Base-by-base conservation (phyloP, 1,284 basidiomycete species). In the Ceratorhiza oryzae-sativae region DNA sequence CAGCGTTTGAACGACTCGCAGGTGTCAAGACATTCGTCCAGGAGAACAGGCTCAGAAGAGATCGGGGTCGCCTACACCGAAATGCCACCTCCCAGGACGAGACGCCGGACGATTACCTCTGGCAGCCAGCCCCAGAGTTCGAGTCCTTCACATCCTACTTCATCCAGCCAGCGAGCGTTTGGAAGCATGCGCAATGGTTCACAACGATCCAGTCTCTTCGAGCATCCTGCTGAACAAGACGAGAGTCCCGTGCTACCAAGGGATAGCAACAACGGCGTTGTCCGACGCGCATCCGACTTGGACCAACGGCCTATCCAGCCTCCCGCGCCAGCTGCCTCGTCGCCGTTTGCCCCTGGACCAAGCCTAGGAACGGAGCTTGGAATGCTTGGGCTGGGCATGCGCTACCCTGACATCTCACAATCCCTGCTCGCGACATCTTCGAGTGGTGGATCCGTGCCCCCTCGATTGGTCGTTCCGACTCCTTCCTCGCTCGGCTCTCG, bases 21-120 rank as follows among this genome's bases (percentile, higher is more conserved):
- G 18, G 39, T 53, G n/a, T 67, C 62, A 10, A 34, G 25, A 3
- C 63, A 55, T 9, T 34, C 42, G 53, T 70, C 65, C 18, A 42
- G 51, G 13, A 25, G 65, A 34, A 70, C 65, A 1, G 65, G 51
- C 8, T 70, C 65, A n/a, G 39, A 48, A 10, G 65, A 70, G 30
- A 70, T 70, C 36, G 65, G 65, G 4, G 65, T 70, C 20, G 65
- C 65, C 8, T 70, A 70, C 41, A 70, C 65, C 51, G 65, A 70
- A 10, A 18, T 70, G 39, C 65, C 65, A 18, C 51, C 65, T 15
- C 65, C 65, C 15, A 36, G 65, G 13, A 30, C 23, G 23, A 53
- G 65, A 13, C 41, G 65, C 34, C 36, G 65, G 46, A 70, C 65
- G 4, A 53, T 70, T 9, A 70, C 65, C 2, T 41, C 65, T 12